These are phyloP conservation scores for Erodium maritimum DNA, from an alignment of 345 rosid species.

Conservation along the genomic window DNA sequence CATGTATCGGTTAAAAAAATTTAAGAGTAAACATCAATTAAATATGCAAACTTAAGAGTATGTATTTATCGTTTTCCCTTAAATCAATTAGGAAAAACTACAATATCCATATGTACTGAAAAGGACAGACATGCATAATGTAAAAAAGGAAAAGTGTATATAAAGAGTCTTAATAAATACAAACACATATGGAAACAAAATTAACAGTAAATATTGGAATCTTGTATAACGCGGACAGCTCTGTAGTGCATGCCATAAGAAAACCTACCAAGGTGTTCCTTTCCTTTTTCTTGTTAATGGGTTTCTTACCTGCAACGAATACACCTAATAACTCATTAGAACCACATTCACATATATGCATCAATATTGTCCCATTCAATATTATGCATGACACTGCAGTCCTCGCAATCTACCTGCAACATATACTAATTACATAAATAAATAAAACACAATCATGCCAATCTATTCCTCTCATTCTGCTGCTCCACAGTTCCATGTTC, in stretches of 20 bases:
- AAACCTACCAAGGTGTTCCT: background rate
- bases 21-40: no score
- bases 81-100: no score
- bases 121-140: no score
- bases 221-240: no score
- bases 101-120: no score
- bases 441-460: slow-evolving; percentile 15
- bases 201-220: no score
- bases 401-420: background rate
- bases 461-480: slow-evolving; percentile 9
- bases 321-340: background rate
- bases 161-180: no score
- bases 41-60: no score
- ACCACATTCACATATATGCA: background rate
- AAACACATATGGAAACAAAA: no score
- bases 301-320: background rate
- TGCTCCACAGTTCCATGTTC: background rate
- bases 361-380: background rate
- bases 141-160: no score
- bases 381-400: background rate
- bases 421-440: background rate
- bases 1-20: no score
- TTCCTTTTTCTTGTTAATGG: background rate
- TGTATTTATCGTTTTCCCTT: no score
- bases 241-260: background rate